Evolutionary conservation across 2,329 filamentous ascomycete genomes (phyloP).

Genomic region (Pseudocercospora ulei): DNA sequence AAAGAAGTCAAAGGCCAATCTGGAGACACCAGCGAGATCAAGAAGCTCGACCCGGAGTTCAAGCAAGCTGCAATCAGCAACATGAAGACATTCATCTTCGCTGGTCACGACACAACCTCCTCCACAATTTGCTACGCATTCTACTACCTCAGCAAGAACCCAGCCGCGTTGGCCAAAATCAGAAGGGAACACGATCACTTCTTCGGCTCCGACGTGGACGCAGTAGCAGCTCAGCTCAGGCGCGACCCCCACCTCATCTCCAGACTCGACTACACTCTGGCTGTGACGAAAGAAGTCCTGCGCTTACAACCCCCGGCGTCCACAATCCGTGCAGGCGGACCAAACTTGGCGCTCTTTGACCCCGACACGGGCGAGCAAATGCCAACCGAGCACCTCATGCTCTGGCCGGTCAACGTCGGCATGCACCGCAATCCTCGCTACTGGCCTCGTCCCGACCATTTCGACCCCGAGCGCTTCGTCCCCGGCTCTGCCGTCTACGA

Average conservation of each 20-base stretch:
- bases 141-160: constrained; percentile 36
- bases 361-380: constrained; percentile 39
- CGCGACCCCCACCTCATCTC: constrained; percentile 43
- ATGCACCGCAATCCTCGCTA: constrained; percentile 34
- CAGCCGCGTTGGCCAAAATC: constrained; percentile 33
- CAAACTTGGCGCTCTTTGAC: constrained; percentile 37
- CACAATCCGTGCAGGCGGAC: constrained; percentile 33
- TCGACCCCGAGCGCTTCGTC: constrained; percentile 45
- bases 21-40: constrained; percentile 22
- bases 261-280: constrained; percentile 45
- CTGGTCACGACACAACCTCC: constrained; percentile 39
- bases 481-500: constrained; percentile 31
- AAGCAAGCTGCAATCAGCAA: constrained; percentile 33
- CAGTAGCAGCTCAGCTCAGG: constrained; percentile 35
- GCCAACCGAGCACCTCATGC: constrained; percentile 39
- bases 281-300: constrained; percentile 47
- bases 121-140: constrained; percentile 35
- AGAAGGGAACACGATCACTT: constrained; percentile 46
- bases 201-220: constrained; percentile 39
- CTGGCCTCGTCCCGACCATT: constrained; percentile 36
- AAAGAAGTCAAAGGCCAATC: constrained; percentile 33
- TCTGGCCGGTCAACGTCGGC: constrained; percentile 37
- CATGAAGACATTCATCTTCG: constrained; percentile 39
- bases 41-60: constrained; percentile 34
- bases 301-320: constrained; percentile 45